These are phyloP conservation scores for Eimeria maxima DNA, from an alignment of 169 alveolate species.

Conservation along the genomic window DNA sequence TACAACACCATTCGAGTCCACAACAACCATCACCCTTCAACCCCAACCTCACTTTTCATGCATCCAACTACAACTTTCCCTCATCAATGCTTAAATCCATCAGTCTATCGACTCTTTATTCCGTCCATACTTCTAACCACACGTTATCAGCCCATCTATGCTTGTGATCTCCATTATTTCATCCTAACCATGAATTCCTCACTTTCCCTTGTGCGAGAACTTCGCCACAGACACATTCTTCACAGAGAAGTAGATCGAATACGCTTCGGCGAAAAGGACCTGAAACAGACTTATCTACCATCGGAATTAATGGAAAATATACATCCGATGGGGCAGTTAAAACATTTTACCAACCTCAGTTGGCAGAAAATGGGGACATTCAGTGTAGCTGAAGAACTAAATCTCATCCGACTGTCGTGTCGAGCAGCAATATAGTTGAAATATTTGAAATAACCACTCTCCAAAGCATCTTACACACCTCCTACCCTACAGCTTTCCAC, in stretches of 20 bases:
- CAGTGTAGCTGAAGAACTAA: not conserved
- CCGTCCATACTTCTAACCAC: not conserved
- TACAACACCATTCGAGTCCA: not conserved
- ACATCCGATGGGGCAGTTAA: not conserved
- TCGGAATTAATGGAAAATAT: not conserved
- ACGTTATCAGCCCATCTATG: not conserved
- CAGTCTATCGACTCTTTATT: not conserved
- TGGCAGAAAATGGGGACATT: not conserved
- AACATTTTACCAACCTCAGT: not conserved
- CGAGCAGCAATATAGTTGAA: no score
- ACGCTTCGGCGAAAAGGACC: not conserved
- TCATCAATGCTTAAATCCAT: not conserved
- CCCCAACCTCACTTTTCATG: not conserved
- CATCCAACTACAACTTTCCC: not conserved
- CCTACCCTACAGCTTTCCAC: no score
- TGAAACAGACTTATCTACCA: not conserved
- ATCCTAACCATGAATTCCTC: not conserved
- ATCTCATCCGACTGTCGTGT: no score
- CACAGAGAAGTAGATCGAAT: not conserved
- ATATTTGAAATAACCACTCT: no score
- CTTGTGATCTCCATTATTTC: not conserved
- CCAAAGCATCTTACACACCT: no score
- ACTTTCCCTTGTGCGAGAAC: not conserved
- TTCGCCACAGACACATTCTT: not conserved
- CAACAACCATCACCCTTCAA: not conserved